These are phyloP conservation scores for Leccinellum albellum DNA, from an alignment of 768 basidiomycete species.

Conservation along the genomic window DNA sequence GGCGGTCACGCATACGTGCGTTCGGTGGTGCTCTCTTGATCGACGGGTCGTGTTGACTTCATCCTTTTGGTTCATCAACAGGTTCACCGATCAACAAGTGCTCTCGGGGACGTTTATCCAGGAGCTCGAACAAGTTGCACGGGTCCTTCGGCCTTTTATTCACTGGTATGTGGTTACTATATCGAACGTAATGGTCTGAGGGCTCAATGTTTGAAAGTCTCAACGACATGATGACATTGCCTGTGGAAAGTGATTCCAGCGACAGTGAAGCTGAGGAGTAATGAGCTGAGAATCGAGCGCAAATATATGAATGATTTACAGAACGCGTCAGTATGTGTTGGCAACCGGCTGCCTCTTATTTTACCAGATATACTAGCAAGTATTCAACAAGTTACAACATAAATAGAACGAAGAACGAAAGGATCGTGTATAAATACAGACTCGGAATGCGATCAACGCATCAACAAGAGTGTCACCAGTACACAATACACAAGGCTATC, in stretches of 20 bases:
- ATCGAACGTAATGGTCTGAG: background rate
- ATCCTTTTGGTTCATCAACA: constrained; percentile 19
- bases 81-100: constrained; percentile 76
- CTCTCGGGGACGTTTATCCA: constrained; percentile 61
- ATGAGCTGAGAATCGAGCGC: background rate
- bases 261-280: constrained; percentile 8
- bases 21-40: constrained; percentile 7
- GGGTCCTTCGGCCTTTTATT: constrained; percentile 68
- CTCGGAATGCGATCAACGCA: constrained; percentile 17
- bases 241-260: constrained; percentile 24
- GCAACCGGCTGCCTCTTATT: background rate
- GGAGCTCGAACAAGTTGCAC: constrained; percentile 50
- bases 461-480: constrained; percentile 6
- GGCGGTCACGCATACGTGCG: constrained; percentile 59
- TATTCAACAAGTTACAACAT: background rate
- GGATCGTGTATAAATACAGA: constrained; percentile 1
- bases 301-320: constrained; percentile 4
- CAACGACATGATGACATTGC: constrained; percentile 68
- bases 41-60: constrained; percentile 16
- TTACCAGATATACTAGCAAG: background rate
- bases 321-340: background rate
- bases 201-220: constrained; percentile 38
- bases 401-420: background rate
- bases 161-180: constrained; percentile 52
- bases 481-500: too few relatives aligned